phyloP scores from a whole-genome alignment of 345 rosid genomes.

The Ceriops decandra region DNA sequence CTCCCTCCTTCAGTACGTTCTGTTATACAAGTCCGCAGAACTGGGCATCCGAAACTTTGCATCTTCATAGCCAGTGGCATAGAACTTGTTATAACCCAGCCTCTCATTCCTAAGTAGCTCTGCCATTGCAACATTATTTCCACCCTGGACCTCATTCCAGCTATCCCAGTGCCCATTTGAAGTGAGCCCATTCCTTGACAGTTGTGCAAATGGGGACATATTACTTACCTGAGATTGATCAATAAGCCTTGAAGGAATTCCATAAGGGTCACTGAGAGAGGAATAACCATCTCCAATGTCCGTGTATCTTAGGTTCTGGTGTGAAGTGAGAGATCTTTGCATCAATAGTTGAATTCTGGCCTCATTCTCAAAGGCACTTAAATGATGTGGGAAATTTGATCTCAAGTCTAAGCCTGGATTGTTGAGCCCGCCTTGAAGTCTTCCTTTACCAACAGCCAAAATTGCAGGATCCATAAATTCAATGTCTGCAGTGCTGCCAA shows the following conservation, averaged over 20 bases:
- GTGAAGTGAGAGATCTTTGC: slow-evolving; percentile 64
- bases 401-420: slow-evolving; percentile 54
- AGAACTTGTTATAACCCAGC: slow-evolving; percentile 52
- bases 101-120: slow-evolving; percentile 66
- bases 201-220: slow-evolving; percentile 47
- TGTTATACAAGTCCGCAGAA: slow-evolving; percentile 62
- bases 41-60: slow-evolving; percentile 57
- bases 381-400: slow-evolving; percentile 44
- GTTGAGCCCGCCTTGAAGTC: slow-evolving; percentile 50
- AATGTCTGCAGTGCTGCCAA: slow-evolving; percentile 47
- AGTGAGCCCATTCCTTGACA: slow-evolving; percentile 43
- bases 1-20: slow-evolving; percentile 34
- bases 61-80: slow-evolving; percentile 58
- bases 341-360: slow-evolving; percentile 58
- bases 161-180: slow-evolving; percentile 80
- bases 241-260: slow-evolving; percentile 52
- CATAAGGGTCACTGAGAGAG: slow-evolving; percentile 48
- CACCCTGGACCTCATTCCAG: slow-evolving; percentile 65
- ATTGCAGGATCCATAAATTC: slow-evolving; percentile 94
- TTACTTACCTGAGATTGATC: slow-evolving; percentile 55
- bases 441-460: slow-evolving; percentile 88
- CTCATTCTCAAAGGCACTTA: slow-evolving; percentile 53
- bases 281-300: slow-evolving; percentile 51
- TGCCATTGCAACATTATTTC: slow-evolving; percentile 49
- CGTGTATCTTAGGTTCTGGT: slow-evolving; percentile 45